Evolutionary conservation across 176 grass and related monocot genomes (phyloP).

Genomic region (Hsuehochloa calcarea): DNA sequence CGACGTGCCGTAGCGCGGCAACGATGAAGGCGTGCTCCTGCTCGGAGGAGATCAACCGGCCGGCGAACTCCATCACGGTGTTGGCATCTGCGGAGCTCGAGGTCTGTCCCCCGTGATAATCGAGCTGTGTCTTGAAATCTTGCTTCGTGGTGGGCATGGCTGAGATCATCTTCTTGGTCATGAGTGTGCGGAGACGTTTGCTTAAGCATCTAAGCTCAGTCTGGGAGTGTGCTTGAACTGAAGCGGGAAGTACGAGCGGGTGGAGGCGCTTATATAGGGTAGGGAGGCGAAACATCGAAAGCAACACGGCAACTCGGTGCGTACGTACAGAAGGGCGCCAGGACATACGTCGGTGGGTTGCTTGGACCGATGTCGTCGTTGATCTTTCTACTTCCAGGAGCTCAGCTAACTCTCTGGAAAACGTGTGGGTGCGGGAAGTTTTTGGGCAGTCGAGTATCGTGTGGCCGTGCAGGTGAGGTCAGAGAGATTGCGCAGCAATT

Average conservation of each 20-base stretch:
- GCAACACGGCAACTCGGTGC: slow-evolving; percentile 37
- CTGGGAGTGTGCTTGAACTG: slow-evolving; percentile 7
- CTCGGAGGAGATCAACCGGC: slow-evolving; percentile 29
- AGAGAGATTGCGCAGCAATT: background rate
- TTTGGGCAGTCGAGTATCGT: background rate
- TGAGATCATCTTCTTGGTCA: slow-evolving; percentile 12
- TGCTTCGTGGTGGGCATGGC: slow-evolving; percentile 33
- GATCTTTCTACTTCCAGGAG: background rate
- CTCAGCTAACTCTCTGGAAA: slow-evolving; percentile 4
- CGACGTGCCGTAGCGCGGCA: slow-evolving; percentile 57
- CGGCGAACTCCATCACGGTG: background rate
- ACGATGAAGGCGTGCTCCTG: slow-evolving; percentile 69
- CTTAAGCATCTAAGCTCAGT: background rate
- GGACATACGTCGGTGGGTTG: background rate
- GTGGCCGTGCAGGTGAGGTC: background rate
- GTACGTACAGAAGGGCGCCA: slow-evolving; percentile 20
- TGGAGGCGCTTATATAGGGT: slow-evolving; percentile 42
- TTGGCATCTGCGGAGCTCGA: background rate
- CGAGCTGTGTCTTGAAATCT: background rate
- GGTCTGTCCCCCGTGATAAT: background rate
- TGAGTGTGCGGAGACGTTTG: background rate
- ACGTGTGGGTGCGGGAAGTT: slow-evolving; percentile 32
- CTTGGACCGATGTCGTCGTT: background rate
- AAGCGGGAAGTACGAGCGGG: background rate
- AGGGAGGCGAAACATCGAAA: slow-evolving; percentile 8